Conservation (phyloP, 2,329 filamentous ascomycete genomes). For the Torrubiella hemipterigena region DNA sequence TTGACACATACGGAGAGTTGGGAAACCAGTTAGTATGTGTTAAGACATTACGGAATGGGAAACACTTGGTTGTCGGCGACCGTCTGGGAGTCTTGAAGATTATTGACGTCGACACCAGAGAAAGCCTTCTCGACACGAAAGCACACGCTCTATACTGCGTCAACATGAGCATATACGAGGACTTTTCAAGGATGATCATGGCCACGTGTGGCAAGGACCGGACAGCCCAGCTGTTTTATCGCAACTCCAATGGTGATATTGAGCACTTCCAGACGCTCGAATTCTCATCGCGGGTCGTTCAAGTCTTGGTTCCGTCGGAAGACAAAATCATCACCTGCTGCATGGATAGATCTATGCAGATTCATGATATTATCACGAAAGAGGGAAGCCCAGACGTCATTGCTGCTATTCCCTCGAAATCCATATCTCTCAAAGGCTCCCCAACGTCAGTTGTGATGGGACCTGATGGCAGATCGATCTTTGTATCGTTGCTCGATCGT, state of each 20-base stretch:
- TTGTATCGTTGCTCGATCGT: slow-evolving; percentile 48
- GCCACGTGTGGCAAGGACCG: slow-evolving; percentile 81
- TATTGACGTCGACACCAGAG: slow-evolving; percentile 48
- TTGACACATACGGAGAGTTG: slow-evolving; percentile 36
- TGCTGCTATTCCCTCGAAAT: slow-evolving; percentile 65
- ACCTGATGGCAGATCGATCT: slow-evolving; percentile 45
- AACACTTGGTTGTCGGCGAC: slow-evolving; percentile 71
- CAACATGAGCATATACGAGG: slow-evolving; percentile 62
- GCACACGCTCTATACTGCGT: slow-evolving; percentile 81
- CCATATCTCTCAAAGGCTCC: slow-evolving; percentile 74
- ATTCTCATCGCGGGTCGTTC: slow-evolving; percentile 75
- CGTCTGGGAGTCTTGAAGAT: slow-evolving; percentile 71
- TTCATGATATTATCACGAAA: slow-evolving; percentile 65
- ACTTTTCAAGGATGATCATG: slow-evolving; percentile 50
- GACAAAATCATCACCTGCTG: slow-evolving; percentile 77
- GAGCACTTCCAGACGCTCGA: slow-evolving; percentile 86
- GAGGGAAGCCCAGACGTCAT: slow-evolving; percentile 51
- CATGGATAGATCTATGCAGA: slow-evolving; percentile 73
- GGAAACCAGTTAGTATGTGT: slow-evolving; percentile 49
- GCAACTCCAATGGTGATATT: slow-evolving; percentile 43
- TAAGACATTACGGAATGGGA: slow-evolving; percentile 46
- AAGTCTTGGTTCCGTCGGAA: slow-evolving; percentile 60
- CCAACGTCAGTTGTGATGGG: slow-evolving; percentile 73
- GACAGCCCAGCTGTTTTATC: slow-evolving; percentile 80
- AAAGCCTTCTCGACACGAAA: slow-evolving; percentile 59